Evolutionary conservation across 2,329 filamentous ascomycete species (phyloP).

Genomic region (Aulographum hederae): DNA sequence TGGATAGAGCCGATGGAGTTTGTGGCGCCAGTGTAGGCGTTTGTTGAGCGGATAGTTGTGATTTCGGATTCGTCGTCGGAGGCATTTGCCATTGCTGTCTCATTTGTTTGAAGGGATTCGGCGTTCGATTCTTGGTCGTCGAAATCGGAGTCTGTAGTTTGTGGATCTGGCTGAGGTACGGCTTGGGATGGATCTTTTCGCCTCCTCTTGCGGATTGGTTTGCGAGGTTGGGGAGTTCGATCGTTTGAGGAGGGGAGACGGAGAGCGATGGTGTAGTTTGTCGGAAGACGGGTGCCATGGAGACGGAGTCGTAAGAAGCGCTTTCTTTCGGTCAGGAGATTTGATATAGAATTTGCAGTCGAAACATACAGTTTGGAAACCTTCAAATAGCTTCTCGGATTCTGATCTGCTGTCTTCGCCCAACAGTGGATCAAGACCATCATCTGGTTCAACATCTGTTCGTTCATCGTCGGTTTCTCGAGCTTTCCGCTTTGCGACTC

Average conservation of each 20-base stretch:
- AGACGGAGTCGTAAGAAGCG: constrained; percentile 23
- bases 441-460: too few species aligned
- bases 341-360: neutral
- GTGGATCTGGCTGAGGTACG: too few species aligned
- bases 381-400: too few species aligned
- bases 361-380: too few species aligned
- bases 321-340: too few species aligned
- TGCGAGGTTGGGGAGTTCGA: constrained; percentile 6
- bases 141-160: constrained; percentile 5
- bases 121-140: neutral
- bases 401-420: too few species aligned
- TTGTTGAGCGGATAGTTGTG: constrained; percentile 31
- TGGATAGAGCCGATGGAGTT: constrained; percentile 51
- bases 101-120: constrained; percentile 7
- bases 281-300: constrained; percentile 19
- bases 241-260: constrained; percentile 19
- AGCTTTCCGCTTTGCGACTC: too few species aligned
- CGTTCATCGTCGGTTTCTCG: too few species aligned
- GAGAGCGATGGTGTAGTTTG: constrained; percentile 20
- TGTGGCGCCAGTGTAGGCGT: constrained; percentile 46
- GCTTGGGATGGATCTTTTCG: neutral
- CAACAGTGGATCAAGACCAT: too few species aligned
- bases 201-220: neutral
- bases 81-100: constrained; percentile 11
- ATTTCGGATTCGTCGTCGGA: constrained; percentile 23